Percentiles rank a stretch among this genome's conserved stretches.
Evolutionary conservation across 129 eudicot genomes (phyloP).

Genomic region (Oenanthe sinensis): DNA sequence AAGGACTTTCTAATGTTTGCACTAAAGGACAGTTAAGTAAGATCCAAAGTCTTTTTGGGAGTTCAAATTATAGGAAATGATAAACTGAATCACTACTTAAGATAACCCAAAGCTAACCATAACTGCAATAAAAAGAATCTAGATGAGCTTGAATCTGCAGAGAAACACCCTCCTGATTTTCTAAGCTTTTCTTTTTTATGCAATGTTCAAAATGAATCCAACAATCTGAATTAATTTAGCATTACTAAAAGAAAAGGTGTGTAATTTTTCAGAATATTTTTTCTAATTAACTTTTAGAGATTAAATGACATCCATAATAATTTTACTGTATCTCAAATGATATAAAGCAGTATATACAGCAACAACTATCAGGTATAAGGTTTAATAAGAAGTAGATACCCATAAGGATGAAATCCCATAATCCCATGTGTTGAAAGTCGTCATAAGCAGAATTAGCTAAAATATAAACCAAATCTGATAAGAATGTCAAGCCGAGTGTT

Average conservation of each 20-base stretch:
- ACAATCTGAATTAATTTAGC: neutral
- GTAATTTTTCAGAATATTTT: neutral
- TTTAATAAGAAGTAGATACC: neutral
- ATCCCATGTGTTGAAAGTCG: neutral
- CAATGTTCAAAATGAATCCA: neutral
- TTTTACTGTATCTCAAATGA: neutral
- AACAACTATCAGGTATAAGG: neutral
- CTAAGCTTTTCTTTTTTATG: neutral
- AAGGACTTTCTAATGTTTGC: neutral
- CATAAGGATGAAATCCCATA: neutral
- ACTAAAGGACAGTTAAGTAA: neutral
- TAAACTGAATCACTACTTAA: neutral
- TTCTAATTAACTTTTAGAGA: neutral
- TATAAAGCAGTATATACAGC: neutral
- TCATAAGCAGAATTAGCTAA: neutral
- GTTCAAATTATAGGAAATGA: neutral
- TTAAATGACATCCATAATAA: neutral
- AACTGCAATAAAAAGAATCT: neutral
- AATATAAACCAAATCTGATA: neutral
- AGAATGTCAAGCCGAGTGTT: neutral
- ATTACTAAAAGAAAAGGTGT: neutral
- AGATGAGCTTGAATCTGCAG: neutral
- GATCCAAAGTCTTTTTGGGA: neutral
- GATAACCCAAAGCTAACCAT: neutral
- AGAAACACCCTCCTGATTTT: neutral